Percentiles rank a stretch among this genome's conserved stretches.
Evolutionary conservation across 176 grass and related monocot species (phyloP).

Genomic region (Raddia distichophylla): DNA sequence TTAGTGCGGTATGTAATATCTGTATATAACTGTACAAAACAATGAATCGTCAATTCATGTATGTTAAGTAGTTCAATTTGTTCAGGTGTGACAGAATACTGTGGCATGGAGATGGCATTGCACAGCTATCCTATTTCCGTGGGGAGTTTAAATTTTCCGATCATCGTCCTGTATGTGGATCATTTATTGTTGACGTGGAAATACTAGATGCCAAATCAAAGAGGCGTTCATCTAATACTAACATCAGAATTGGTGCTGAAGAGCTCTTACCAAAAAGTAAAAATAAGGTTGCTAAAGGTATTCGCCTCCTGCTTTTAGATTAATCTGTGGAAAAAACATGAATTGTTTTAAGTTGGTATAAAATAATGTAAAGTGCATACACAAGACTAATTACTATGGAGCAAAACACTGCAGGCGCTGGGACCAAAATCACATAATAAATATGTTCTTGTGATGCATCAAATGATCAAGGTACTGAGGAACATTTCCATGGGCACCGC

Average conservation of each 20-base stretch:
- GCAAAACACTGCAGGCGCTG: slow-evolving; percentile 32
- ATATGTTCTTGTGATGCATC: neutral
- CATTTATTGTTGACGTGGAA: slow-evolving; percentile 59
- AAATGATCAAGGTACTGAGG: slow-evolving; percentile 9
- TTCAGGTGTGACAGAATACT: slow-evolving; percentile 86
- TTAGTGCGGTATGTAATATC: neutral
- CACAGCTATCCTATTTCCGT: slow-evolving; percentile 61
- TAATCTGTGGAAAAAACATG: neutral
- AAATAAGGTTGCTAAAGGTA: slow-evolving; percentile 42
- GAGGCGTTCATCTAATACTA: slow-evolving; percentile 46
- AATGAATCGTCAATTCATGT: neutral
- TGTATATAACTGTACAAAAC: slow-evolving; percentile 5
- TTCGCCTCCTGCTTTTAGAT: slow-evolving; percentile 15
- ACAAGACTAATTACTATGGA: slow-evolving; percentile 29
- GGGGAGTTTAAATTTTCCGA: slow-evolving; percentile 81
- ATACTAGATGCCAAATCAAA: slow-evolving; percentile 53
- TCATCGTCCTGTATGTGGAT: slow-evolving; percentile 73
- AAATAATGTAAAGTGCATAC: neutral
- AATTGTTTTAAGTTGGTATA: neutral
- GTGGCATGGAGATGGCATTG: slow-evolving; percentile 68
- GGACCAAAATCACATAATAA: slow-evolving; percentile 14
- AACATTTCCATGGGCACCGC: neutral
- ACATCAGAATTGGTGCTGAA: slow-evolving; percentile 72
- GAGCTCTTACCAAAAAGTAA: slow-evolving; percentile 51
- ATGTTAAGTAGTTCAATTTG: slow-evolving; percentile 22